phyloP scores from a whole-genome alignment of 495 filamentous ascomycete species.

The Neurospora sp. region DNA sequence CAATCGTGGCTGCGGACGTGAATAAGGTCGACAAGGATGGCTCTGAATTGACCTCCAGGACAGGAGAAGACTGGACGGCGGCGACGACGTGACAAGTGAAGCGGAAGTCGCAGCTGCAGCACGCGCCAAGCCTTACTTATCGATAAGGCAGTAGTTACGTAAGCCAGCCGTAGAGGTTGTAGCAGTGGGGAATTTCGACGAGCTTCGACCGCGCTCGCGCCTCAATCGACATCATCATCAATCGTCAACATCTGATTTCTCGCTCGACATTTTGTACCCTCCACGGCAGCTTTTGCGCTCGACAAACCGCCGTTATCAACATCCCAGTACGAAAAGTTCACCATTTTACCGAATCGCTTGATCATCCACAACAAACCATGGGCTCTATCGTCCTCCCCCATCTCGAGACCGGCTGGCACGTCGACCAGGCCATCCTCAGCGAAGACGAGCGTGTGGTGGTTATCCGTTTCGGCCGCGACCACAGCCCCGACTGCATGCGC shows the following conservation, averaged over 20 bases:
- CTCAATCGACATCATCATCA: not conserved
- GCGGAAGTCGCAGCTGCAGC: not conserved
- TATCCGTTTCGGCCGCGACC: slow-evolving; percentile 82
- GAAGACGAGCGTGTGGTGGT: slow-evolving; percentile 96
- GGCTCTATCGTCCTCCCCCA: slow-evolving; percentile 92
- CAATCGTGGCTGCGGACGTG: not conserved
- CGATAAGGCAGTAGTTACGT: not conserved
- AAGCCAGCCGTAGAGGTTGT: not conserved
- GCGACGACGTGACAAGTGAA: not conserved
- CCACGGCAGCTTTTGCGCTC: not conserved
- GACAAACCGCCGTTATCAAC: not conserved
- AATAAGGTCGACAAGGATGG: not conserved
- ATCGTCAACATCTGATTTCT: not conserved
- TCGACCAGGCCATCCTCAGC: slow-evolving; percentile 61
- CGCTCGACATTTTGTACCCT: not conserved
- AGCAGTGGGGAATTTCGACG: not conserved
- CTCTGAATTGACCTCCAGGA: not conserved
- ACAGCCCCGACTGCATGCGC: slow-evolving; percentile 70
- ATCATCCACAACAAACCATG: slow-evolving; percentile 36
- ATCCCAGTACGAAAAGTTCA: not conserved
- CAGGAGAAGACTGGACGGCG: not conserved
- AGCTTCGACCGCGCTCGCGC: not conserved
- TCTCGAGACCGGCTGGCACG: slow-evolving; percentile 87
- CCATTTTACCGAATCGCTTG: not conserved
- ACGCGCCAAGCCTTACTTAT: not conserved